Conservation (phyloP, 768 basidiomycete species). For the Lactifluus pinguis region DNA sequence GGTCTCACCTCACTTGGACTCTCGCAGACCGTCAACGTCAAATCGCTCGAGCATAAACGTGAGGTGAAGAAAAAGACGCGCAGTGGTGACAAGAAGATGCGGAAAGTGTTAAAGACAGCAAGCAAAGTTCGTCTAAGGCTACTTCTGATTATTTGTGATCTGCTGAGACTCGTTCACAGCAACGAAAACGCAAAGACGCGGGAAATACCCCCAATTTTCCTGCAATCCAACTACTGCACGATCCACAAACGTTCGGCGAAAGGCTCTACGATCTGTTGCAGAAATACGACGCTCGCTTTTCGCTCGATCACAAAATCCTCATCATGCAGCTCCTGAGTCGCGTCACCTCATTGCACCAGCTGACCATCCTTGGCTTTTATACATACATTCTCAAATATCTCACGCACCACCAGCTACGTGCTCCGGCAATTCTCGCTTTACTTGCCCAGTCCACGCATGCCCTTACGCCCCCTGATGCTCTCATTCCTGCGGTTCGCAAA, state of each 20-base stretch:
- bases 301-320: constrained; percentile 93
- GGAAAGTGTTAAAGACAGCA: constrained; percentile 60
- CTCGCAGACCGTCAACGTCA: constrained; percentile 48
- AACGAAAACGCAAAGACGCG: constrained; percentile 23
- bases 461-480: constrained; percentile 85
- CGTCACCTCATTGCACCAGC: constrained; percentile 87
- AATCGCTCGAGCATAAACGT: constrained; percentile 72
- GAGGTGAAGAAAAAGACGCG: constrained; percentile 90
- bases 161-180: constrained; percentile 27
- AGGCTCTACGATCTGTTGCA: constrained; percentile 81
- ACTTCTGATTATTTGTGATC: background rate
- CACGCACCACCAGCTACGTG: constrained; percentile 81
- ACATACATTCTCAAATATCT: constrained; percentile 94
- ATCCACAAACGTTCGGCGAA: constrained; percentile 93
- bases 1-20: constrained; percentile 1
- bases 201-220: constrained; percentile 64
- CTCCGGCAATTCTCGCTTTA: constrained; percentile 87
- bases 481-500: constrained; percentile 85
- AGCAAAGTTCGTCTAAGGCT: constrained; percentile 46
- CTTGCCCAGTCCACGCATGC: constrained; percentile 95
- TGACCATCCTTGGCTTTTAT: constrained; percentile 91
- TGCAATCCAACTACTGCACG: constrained; percentile 84
- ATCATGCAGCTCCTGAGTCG: constrained; percentile 95
- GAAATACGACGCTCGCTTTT: constrained; percentile 87
- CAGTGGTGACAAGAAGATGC: constrained; percentile 72